phyloP scores from a whole-genome alignment of 2,329 filamentous ascomycete species.

The Sporothrix schenckii region DNA sequence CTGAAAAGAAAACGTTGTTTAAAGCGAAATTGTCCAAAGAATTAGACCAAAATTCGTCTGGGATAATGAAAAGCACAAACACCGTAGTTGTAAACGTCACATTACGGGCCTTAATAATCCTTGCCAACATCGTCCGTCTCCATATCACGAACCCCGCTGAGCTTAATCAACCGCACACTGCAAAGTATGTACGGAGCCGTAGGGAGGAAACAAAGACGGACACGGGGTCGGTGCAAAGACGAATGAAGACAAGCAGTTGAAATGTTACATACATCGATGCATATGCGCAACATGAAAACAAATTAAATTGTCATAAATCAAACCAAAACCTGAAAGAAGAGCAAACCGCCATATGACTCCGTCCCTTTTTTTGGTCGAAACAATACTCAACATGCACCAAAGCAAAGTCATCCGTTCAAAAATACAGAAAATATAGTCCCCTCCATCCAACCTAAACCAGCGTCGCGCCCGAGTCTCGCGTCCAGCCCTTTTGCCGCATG shows the following conservation, averaged over 20 bases:
- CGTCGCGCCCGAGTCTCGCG: conserved; percentile 66
- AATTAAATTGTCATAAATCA: neutral
- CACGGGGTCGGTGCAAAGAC: neutral
- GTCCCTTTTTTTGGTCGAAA: conserved; percentile 15
- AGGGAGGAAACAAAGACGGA: neutral
- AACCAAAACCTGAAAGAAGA: conserved; percentile 5
- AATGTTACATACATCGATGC: neutral
- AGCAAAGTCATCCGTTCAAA: conserved; percentile 10
- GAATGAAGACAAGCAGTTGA: neutral
- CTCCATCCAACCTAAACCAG: conserved; percentile 46
- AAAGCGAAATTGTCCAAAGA: neutral
- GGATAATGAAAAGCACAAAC: neutral
- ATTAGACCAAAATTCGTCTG: too few relatives aligned
- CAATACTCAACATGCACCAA: neutral
- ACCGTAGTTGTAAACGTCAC: neutral
- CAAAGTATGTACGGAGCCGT: neutral
- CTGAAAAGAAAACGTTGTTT: too few relatives aligned
- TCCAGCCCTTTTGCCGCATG: conserved; percentile 86
- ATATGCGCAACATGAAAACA: neutral
- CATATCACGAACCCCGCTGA: neutral
- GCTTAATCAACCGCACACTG: neutral
- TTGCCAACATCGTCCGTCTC: conserved; percentile 12
- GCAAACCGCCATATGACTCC: conserved; percentile 23
- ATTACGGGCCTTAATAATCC: neutral
- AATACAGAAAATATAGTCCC: neutral